Evolutionary conservation across 208 protist genomes (phyloP).

Genomic region (Trypanosoma cruzi): DNA sequence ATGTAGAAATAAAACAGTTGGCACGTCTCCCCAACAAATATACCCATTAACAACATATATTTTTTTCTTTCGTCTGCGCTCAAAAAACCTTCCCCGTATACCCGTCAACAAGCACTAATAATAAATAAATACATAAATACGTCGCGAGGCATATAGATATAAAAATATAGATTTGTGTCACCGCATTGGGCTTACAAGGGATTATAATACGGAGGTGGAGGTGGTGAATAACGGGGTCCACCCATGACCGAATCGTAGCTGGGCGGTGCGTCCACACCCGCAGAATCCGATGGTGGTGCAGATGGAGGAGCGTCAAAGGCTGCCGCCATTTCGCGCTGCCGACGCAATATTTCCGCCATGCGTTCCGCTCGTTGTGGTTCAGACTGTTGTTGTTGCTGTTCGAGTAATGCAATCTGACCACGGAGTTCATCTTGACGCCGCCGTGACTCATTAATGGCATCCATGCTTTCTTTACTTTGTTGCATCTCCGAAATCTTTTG

Average conservation of each 20-base stretch:
- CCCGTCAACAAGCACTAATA: too few relatives aligned
- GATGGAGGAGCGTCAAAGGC: slow-evolving; percentile 11
- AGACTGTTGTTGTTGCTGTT: slow-evolving; percentile 18
- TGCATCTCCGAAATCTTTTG: slow-evolving; percentile 72
- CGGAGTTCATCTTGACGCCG: slow-evolving; percentile 32
- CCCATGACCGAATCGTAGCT: slow-evolving; percentile 34
- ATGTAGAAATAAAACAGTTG: neutral
- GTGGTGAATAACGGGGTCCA: slow-evolving; percentile 1
- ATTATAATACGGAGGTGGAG: neutral
- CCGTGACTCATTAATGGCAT: slow-evolving; percentile 43
- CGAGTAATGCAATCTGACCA: slow-evolving; percentile 15
- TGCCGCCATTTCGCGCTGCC: slow-evolving; percentile 19
- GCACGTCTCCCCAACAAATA: too few relatives aligned
- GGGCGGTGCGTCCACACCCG: slow-evolving; percentile 22
- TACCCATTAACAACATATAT: too few relatives aligned
- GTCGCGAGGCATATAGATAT: too few relatives aligned
- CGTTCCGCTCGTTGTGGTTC: slow-evolving; percentile 21
- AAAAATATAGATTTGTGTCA: neutral
- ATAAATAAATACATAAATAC: too few relatives aligned
- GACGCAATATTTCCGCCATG: slow-evolving; percentile 22
- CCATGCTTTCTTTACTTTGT: slow-evolving; percentile 31
- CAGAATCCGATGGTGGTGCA: slow-evolving; percentile 4
- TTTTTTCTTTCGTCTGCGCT: too few relatives aligned
- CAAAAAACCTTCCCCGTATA: too few relatives aligned
- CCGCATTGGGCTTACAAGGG: neutral